These are phyloP conservation scores for Colletotrichum gigasporum DNA, from an alignment of 2,329 filamentous ascomycete species.

Conservation along the genomic window DNA sequence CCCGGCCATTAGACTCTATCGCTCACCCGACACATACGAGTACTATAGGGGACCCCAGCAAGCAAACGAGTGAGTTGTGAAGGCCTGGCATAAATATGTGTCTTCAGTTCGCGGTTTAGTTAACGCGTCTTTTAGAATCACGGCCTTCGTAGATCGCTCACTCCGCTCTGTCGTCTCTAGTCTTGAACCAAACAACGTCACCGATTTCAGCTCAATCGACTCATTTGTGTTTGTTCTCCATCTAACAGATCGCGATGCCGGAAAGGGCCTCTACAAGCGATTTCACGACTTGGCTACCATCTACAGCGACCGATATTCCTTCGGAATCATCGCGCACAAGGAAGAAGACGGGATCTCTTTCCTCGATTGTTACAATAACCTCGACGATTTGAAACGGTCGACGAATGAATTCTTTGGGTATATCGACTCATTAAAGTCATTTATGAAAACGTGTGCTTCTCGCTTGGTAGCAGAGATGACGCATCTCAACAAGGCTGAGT, in stretches of 20 bases:
- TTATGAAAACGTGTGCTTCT: conserved; percentile 48
- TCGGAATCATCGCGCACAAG: conserved; percentile 42
- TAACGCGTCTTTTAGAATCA: background rate
- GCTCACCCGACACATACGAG: conserved; percentile 40
- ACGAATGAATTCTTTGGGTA: conserved; percentile 42
- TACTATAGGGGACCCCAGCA: conserved; percentile 56
- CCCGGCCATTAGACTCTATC: conserved; percentile 55
- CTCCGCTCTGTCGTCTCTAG: conserved; percentile 35
- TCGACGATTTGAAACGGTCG: conserved; percentile 45
- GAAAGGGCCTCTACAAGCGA: conserved; percentile 37
- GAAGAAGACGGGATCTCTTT: conserved; percentile 27
- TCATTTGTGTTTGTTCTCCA: conserved; percentile 53
- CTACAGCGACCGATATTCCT: conserved; percentile 52
- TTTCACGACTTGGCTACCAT: conserved; percentile 45
- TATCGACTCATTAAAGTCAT: conserved; percentile 44
- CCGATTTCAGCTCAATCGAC: conserved; percentile 47
- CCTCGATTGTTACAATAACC: conserved; percentile 52
- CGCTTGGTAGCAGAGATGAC: conserved; percentile 55
- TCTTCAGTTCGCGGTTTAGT: background rate
- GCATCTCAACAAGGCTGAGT: conserved; percentile 51
- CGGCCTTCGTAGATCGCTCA: conserved; percentile 9
- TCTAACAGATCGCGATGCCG: conserved; percentile 40
- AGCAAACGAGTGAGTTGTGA: conserved; percentile 43
- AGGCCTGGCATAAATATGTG: conserved; percentile 32
- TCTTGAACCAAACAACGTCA: conserved; percentile 11